Conservation (phyloP, 1,284 basidiomycete genomes). For the Malassezia dermatis region DNA sequence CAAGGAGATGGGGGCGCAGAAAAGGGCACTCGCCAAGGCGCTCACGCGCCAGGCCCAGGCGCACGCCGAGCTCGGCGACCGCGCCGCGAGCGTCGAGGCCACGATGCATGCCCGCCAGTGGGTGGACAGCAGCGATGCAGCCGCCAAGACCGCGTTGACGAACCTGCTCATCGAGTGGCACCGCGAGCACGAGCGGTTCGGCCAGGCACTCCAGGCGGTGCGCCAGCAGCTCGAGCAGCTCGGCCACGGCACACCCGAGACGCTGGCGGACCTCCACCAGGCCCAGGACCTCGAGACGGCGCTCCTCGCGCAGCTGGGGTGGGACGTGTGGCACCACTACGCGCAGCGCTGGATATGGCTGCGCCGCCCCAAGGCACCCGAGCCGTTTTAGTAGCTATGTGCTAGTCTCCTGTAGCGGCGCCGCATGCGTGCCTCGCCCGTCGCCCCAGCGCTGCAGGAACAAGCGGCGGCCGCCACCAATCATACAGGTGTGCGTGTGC, state of each 20-base stretch:
- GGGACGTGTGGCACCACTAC: slow-evolving; percentile 22
- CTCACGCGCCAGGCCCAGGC: slow-evolving; percentile 36
- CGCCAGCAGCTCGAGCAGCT: slow-evolving; percentile 41
- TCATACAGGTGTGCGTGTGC: slow-evolving; percentile 33
- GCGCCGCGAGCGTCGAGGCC: slow-evolving; percentile 9
- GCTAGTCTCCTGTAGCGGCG: background rate
- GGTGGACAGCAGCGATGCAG: slow-evolving; percentile 25
- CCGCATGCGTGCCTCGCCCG: background rate
- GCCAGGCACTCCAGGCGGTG: slow-evolving; percentile 29
- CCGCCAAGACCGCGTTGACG: slow-evolving; percentile 25
- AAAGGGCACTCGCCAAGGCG: slow-evolving; percentile 37
- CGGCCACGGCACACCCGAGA: slow-evolving; percentile 25
- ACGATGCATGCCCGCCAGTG: slow-evolving; percentile 26
- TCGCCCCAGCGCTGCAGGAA: slow-evolving; percentile 31
- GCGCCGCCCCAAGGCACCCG: background rate
- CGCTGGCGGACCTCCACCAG: slow-evolving; percentile 30
- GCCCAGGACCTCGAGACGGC: slow-evolving; percentile 24
- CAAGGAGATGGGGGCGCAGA: slow-evolving; percentile 37
- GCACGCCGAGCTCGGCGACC: slow-evolving; percentile 22
- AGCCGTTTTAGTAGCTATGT: slow-evolving; percentile 10
- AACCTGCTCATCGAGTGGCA: slow-evolving; percentile 36
- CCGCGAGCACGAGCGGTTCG: slow-evolving; percentile 31
- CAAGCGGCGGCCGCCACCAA: slow-evolving; percentile 33
- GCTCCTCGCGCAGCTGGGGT: slow-evolving; percentile 24
- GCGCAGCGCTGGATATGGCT: slow-evolving; percentile 13